Evolutionary conservation across 106 monocot genomes (phyloP).

Genomic region (Phalaenopsis aphrodite): DNA sequence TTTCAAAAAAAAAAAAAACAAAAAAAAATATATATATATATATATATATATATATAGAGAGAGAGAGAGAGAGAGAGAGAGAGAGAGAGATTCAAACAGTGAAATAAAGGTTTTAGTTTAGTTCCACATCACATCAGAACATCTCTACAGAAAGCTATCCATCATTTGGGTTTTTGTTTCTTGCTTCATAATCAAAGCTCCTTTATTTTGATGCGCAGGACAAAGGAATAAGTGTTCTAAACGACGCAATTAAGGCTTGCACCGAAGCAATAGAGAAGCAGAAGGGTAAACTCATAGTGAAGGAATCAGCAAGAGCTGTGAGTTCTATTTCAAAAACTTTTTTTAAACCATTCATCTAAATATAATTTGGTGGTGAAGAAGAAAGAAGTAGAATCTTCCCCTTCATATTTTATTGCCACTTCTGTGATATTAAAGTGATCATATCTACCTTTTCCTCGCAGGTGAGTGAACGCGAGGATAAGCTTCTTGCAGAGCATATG

Average conservation of each 20-base stretch:
- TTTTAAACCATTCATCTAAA: neutral
- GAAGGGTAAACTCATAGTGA: slow-evolving; percentile 75
- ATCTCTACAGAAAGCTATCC: too few species aligned
- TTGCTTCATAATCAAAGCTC: too few species aligned
- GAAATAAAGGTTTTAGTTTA: too few species aligned
- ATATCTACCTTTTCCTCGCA: neutral
- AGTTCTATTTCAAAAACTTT: slow-evolving; percentile 16
- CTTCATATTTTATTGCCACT: neutral
- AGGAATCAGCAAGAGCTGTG: slow-evolving; percentile 88
- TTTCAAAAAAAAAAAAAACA: too few species aligned
- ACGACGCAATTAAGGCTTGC: slow-evolving; percentile 65
- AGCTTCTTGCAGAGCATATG: slow-evolving; percentile 69
- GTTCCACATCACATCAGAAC: too few species aligned
- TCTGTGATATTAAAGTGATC: neutral
- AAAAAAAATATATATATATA: too few species aligned
- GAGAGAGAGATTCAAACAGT: too few species aligned
- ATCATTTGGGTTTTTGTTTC: too few species aligned
- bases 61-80: too few species aligned
- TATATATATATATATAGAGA: too few species aligned
- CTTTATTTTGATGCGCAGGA: slow-evolving; percentile 28
- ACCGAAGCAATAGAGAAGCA: slow-evolving; percentile 52
- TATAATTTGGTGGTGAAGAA: too few species aligned
- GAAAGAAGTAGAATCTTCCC: too few species aligned
- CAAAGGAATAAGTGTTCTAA: slow-evolving; percentile 68
- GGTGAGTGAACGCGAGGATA: slow-evolving; percentile 77